These are phyloP conservation scores for Exserohilum turcica DNA, from an alignment of 2,329 filamentous ascomycete genomes.

Conservation along the genomic window DNA sequence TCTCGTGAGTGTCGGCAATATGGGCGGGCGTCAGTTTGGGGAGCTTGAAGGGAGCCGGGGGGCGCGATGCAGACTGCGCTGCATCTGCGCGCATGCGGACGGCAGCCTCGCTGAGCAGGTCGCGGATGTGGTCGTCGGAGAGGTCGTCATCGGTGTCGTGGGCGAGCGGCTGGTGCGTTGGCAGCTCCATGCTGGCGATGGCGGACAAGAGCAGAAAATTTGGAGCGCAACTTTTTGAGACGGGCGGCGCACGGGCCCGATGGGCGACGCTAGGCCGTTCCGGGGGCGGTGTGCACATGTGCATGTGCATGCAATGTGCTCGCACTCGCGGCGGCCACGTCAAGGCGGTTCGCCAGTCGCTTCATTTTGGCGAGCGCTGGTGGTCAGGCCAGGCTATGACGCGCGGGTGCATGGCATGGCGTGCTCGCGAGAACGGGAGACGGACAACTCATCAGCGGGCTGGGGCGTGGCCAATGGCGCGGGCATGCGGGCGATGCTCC, in stretches of 20 bases:
- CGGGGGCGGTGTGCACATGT: background rate
- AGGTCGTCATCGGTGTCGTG: constrained; percentile 54
- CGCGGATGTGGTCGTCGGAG: constrained; percentile 67
- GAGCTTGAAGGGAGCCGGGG: constrained; percentile 51
- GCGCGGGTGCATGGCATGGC: constrained; percentile 28
- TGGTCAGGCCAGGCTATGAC: constrained; percentile 25
- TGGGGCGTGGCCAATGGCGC: constrained; percentile 16
- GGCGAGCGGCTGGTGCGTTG: constrained; percentile 42
- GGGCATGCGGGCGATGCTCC: constrained; percentile 8
- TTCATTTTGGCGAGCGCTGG: constrained; percentile 26
- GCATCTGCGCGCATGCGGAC: constrained; percentile 57
- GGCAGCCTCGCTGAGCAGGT: constrained; percentile 68
- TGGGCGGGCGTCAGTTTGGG: constrained; percentile 57
- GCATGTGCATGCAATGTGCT: background rate
- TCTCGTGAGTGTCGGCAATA: constrained; percentile 61
- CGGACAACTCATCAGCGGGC: constrained; percentile 44
- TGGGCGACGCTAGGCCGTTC: constrained; percentile 21
- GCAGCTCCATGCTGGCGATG: constrained; percentile 45
- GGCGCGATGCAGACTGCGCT: constrained; percentile 30
- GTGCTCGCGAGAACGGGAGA: constrained; percentile 17
- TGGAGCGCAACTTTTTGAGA: constrained; percentile 33
- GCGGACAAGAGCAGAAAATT: constrained; percentile 30
- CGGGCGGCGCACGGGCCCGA: constrained; percentile 23
- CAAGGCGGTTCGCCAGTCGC: constrained; percentile 16
- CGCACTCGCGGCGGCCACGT: constrained; percentile 19